Conservation (phyloP, 164 flowering plant genomes). For the Vitis amurensis region DNA sequence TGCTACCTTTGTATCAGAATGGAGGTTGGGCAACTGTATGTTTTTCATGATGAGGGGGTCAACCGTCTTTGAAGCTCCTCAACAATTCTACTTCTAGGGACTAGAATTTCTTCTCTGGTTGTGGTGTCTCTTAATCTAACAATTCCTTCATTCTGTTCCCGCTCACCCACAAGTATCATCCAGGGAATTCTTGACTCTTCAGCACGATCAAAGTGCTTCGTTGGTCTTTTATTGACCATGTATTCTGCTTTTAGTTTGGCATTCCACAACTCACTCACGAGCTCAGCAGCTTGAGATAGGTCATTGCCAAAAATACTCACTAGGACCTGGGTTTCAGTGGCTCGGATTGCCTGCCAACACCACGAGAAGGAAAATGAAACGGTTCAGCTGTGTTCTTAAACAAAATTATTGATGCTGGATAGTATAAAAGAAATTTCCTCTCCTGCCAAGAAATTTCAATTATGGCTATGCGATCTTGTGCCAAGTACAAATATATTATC, state of each 20-base stretch:
- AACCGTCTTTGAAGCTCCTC: conserved; percentile 54
- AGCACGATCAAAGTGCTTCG: conserved; percentile 73
- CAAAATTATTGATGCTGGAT: not conserved
- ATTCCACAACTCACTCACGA: conserved; percentile 65
- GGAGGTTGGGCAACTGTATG: no score
- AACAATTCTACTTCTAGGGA: conserved; percentile 49
- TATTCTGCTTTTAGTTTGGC: conserved; percentile 68
- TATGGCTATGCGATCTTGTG: not conserved
- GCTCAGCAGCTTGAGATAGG: conserved; percentile 58
- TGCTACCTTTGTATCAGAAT: no score
- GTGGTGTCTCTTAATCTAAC: conserved; percentile 62
- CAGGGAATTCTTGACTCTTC: conserved; percentile 62
- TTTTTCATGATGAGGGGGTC: conserved; percentile 5
- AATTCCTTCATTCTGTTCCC: conserved; percentile 53
- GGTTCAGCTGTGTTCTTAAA: not conserved
- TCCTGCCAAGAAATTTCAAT: not conserved
- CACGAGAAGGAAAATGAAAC: not conserved
- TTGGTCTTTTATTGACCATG: conserved; percentile 43
- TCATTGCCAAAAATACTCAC: conserved; percentile 70
- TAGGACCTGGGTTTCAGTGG: conserved; percentile 82
- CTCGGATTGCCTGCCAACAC: conserved; percentile 52
- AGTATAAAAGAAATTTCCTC: no score
- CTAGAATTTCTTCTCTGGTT: conserved; percentile 37
- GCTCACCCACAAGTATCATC: conserved; percentile 75
- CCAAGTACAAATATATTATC: no score